Evolutionary conservation across 1,284 basidiomycete species (phyloP).

Genomic region (Leccinum pachyderme): DNA sequence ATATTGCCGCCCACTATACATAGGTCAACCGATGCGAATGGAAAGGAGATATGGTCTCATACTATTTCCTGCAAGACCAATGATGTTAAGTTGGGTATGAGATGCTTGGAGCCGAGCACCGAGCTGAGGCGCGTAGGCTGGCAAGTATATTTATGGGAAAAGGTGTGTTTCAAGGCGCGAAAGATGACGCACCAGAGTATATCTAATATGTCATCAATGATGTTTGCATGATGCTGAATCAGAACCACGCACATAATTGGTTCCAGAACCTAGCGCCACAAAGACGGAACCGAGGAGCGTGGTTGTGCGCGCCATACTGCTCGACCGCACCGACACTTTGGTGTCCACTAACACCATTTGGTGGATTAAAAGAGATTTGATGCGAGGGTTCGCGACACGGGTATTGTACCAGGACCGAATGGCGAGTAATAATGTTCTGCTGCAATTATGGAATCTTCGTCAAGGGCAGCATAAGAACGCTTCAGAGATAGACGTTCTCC

Average conservation of each 20-base stretch:
- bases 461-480: no score
- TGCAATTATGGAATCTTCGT: no score
- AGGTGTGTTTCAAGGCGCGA: not conserved
- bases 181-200: slow-evolving; percentile 28
- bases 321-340: not conserved
- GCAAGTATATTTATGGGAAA: slow-evolving; percentile 1
- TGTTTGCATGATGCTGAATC: not conserved
- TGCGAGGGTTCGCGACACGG: no score
- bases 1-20: slow-evolving; percentile 56
- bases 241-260: slow-evolving; percentile 62
- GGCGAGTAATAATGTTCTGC: no score
- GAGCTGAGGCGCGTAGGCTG: slow-evolving; percentile 81
- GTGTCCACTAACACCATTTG: slow-evolving; percentile 11
- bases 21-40: slow-evolving; percentile 1
- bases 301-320: slow-evolving; percentile 32
- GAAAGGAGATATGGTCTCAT: slow-evolving; percentile 14
- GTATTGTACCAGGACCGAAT: no score
- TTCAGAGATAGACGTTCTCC: no score
- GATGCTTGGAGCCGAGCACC: slow-evolving; percentile 63
- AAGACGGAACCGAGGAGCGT: slow-evolving; percentile 51
- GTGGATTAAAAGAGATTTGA: not conserved
- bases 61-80: slow-evolving; percentile 71
- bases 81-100: slow-evolving; percentile 74
- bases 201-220: slow-evolving; percentile 20
- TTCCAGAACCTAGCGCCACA: slow-evolving; percentile 62